Percentiles rank a stretch among this genome's conserved stretches.
phyloP scores from a whole-genome alignment of 805 yeast genomes.

The Myxozyma lipomycoides region DNA sequence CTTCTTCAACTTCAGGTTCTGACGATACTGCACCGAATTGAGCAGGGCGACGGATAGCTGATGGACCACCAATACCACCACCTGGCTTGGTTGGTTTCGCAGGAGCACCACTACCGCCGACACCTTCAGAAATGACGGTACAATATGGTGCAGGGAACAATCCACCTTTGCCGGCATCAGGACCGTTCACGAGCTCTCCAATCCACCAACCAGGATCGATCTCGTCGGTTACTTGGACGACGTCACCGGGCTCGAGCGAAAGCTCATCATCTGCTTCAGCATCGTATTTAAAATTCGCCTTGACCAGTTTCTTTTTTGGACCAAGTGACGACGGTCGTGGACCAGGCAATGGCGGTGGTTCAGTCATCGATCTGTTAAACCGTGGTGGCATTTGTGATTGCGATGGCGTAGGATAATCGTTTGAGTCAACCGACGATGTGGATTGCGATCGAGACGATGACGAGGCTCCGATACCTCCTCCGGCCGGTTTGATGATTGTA shows the following conservation, averaged over 20 bases:
- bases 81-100: slow-evolving; percentile 15
- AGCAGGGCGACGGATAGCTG: background rate
- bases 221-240: slow-evolving; percentile 26
- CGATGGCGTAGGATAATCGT: background rate
- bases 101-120: slow-evolving; percentile 3
- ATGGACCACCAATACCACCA: background rate
- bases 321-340: slow-evolving; percentile 17
- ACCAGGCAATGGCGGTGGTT: slow-evolving; percentile 23
- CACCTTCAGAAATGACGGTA: slow-evolving; percentile 26
- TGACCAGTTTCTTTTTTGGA: slow-evolving; percentile 22
- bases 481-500: slow-evolving; percentile 2
- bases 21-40: slow-evolving; percentile 7
- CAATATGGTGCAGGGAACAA: slow-evolving; percentile 30
- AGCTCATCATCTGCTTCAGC: slow-evolving; percentile 30
- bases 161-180: slow-evolving; percentile 15
- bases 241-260: slow-evolving; percentile 27
- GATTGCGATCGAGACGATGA: slow-evolving; percentile 6
- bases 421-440: slow-evolving; percentile 4
- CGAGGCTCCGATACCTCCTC: background rate
- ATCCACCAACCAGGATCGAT: slow-evolving; percentile 30
- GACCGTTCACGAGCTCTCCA: slow-evolving; percentile 23
- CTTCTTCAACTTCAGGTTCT: background rate
- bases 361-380: slow-evolving; percentile 20
- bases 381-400: slow-evolving; percentile 18
- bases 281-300: slow-evolving; percentile 24